Base-by-base conservation (phyloP, 805 yeast species). In the Priceomyces medius region DNA sequence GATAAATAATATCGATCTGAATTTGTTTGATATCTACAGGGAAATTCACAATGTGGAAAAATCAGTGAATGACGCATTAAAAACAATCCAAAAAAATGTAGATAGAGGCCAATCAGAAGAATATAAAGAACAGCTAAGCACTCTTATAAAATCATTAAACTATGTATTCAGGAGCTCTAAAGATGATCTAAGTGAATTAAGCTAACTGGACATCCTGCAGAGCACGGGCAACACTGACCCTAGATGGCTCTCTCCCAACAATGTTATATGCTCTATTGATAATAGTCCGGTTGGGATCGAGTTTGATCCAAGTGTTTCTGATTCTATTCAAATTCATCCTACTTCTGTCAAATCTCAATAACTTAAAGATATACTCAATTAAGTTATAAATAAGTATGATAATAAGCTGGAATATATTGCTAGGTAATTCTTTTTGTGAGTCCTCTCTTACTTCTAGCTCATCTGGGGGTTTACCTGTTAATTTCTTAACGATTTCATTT, bases 251-350 rank as follows among this genome's bases (percentile, higher is more conserved):
- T 33, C 45, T 42, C 13, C 63, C 64, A 7, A 70, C 53, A 36
- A 58, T 56, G n/a, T 54, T 50, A 46, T 70, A 68, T 8, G 69
- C 70, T 33, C 44, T 54, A 37, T 63, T 59, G 41, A 69, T 69
- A 40, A 64, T 59, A 31, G 57, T 49, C 37, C 73, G 47, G 43
- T 64, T 61, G 2, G 76, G 76, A 50, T 70, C 76, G 19, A 70
- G 54, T 45, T 64, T 63, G 13, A 47, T 56, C 66, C 74, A 70
- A 16, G 61, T 53, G 27, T 55, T 45, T 49, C 73, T 51, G 38
- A 70, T 70, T 38, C 76, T 45, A 41, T 68, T 73, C 39, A 68
- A 53, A 49, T 70, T 69, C 74, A 70, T 70, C 29, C 61, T 64
- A 23, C 67, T 54, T 35, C 73, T 51, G 47, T 70, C 71, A 46